Evolutionary conservation across 192 early-diverging fungal genomes (phyloP), one percentile per base, ranked within the genome.

Genomic region (Coemansia sp.): DNA sequence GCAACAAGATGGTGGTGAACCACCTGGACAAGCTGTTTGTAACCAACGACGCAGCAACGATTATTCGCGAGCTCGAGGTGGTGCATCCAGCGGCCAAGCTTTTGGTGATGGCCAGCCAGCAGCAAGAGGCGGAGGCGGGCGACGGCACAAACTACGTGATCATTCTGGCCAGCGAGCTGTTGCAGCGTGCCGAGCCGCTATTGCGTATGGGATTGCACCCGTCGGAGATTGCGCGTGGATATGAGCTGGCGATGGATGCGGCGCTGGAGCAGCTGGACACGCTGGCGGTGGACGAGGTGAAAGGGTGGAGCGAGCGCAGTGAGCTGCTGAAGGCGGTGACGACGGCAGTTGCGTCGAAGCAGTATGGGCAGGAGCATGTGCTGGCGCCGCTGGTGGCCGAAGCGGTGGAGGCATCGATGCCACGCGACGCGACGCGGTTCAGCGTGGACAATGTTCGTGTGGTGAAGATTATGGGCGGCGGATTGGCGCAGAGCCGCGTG

Each of bases 1-100:
- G 95, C 66, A 98, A 98, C 85, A 98, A 98, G 80, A 97, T 98
- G 90, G 92, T 98, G 38, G 94, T 98, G 78, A 98, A 98, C 78
- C 96, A 98, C 75, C 83, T 96, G 63, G 94, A 96, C 68, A 97
- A 97, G 85, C 86, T 98, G 39, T 95, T 98, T 81, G 95, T 98
- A 26, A 98, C 96, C 47, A 94, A 89, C 84, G 96, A 98, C 78
- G 96, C 96, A n/a, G 95, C 95, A 11, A 97, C 96, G 48, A 98
- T 98, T 65, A 96, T 97, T 68, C 88, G 89, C 69, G 96, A 97
- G 75, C 85, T 98, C 54, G 96, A 98, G 70, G 95, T 98, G 55
- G 89, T 97, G 35, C 96, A 98, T 77, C 96, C 96, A 5, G 96
- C 96, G 3, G 96, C 95, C 48, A 94, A 94, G 85, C 83, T 98